Conservation (phyloP, 2,329 filamentous ascomycete genomes). For the Hortaea werneckii region DNA sequence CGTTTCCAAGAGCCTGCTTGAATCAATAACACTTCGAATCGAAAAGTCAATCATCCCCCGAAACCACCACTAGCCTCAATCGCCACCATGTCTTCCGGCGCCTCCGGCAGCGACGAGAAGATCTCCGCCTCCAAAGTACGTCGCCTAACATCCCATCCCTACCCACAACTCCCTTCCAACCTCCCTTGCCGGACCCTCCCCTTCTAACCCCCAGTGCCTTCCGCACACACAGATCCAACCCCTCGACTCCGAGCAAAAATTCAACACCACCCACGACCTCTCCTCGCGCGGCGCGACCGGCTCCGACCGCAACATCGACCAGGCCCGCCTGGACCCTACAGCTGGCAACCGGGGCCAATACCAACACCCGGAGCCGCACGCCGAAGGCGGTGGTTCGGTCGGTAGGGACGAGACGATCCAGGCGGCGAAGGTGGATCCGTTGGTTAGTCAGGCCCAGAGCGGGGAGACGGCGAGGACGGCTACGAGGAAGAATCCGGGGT, state of each 20-base stretch:
- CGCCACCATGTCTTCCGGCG: too few species aligned
- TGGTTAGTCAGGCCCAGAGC: too few species aligned
- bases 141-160: too few species aligned
- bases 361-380: neutral
- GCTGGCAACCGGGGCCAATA: neutral
- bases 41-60: too few species aligned
- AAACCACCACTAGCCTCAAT: too few species aligned
- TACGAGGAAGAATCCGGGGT: too few species aligned
- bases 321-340: neutral
- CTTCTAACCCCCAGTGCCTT: neutral
- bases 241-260: neutral
- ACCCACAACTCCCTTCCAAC: neutral
- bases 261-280: neutral
- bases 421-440: neutral
- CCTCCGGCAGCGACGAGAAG: too few species aligned
- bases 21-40: too few species aligned
- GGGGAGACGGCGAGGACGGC: too few species aligned
- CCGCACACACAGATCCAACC: neutral
- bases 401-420: neutral
- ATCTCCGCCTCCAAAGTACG: too few species aligned
- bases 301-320: conserved; percentile 1
- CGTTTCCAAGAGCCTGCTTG: too few species aligned
- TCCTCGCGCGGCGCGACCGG: neutral
- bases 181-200: too few species aligned
- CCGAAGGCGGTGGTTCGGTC: neutral